phyloP scores from a whole-genome alignment of 495 filamentous ascomycete species.

The Aspergillus panamensis region DNA sequence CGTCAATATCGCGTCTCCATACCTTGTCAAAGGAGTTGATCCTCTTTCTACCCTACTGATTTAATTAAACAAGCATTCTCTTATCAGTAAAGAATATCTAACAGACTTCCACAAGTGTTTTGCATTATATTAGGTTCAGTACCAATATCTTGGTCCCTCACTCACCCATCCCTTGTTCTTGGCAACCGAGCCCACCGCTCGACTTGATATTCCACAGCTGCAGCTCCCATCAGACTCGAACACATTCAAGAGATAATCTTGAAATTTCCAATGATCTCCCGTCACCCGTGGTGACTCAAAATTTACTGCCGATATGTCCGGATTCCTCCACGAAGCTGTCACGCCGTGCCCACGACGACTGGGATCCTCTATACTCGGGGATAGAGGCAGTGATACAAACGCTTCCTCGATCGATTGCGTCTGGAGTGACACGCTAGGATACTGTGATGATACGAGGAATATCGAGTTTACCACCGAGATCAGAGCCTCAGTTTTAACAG shows the following conservation, averaged over 20 bases:
- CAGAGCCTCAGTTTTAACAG: conserved; percentile 26
- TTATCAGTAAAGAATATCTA: neutral
- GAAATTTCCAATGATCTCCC: neutral
- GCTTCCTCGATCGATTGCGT: conserved; percentile 25
- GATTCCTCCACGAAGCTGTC: conserved; percentile 23
- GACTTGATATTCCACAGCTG: conserved; percentile 1
- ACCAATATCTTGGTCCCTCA: conserved; percentile 2
- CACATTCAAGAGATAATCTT: neutral
- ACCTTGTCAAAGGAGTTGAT: conserved; percentile 5
- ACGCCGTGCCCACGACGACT: conserved; percentile 32
- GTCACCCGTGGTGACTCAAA: neutral
- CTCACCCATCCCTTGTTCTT: conserved; percentile 14
- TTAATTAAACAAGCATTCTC: neutral
- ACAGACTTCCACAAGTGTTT: neutral
- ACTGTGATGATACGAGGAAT: conserved; percentile 31
- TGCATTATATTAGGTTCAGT: neutral
- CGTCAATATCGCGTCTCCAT: conserved; percentile 27
- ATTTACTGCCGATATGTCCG: conserved; percentile 26
- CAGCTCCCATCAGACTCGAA: neutral
- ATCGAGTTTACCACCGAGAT: conserved; percentile 42
- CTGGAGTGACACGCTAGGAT: conserved; percentile 22
- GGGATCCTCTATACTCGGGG: conserved; percentile 17
- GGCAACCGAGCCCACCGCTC: conserved; percentile 4
- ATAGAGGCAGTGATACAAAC: conserved; percentile 17
- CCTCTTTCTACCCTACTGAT: neutral